Conservation (phyloP, 495 filamentous ascomycete genomes). For the Venustampulla echinocandica region DNA sequence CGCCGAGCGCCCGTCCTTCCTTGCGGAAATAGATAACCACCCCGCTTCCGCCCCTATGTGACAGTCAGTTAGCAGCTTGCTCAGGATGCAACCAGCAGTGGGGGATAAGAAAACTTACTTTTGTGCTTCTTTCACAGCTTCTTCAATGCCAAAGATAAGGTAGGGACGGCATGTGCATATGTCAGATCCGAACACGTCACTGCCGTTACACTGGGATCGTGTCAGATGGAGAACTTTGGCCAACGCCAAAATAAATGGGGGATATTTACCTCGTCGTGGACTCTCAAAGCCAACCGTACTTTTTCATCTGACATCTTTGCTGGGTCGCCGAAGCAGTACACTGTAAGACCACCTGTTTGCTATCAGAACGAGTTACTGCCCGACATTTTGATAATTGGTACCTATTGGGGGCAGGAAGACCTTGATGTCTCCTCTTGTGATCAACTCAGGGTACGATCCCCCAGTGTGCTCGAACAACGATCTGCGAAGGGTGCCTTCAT, state of each 20-base stretch:
- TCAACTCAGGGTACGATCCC: slow-evolving; percentile 84
- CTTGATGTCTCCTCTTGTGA: slow-evolving; percentile 90
- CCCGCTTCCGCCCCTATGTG: slow-evolving; percentile 69
- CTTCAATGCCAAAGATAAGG: slow-evolving; percentile 91
- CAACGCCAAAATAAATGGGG: slow-evolving; percentile 3
- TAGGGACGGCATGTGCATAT: slow-evolving; percentile 96
- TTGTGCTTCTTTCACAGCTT: slow-evolving; percentile 94
- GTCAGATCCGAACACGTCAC: slow-evolving; percentile 96
- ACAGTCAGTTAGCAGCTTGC: slow-evolving; percentile 1
- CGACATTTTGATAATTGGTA: slow-evolving; percentile 21
- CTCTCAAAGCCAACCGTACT: slow-evolving; percentile 74
- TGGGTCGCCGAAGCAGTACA: slow-evolving; percentile 94
- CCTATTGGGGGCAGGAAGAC: slow-evolving; percentile 89
- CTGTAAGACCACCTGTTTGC: slow-evolving; percentile 70
- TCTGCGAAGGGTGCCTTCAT: slow-evolving; percentile 78
- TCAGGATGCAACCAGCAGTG: background rate
- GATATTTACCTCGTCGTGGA: slow-evolving; percentile 70
- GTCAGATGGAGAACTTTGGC: slow-evolving; percentile 11
- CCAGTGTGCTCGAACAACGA: slow-evolving; percentile 92
- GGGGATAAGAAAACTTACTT: background rate
- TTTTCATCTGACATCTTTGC: slow-evolving; percentile 86
- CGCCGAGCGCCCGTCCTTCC: slow-evolving; percentile 90
- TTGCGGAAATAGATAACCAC: slow-evolving; percentile 99
- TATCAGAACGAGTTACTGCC: slow-evolving; percentile 20
- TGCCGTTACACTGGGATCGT: slow-evolving; percentile 67